Conservation (phyloP, 345 rosid species). For the Bruguiera gymnorhiza region DNA sequence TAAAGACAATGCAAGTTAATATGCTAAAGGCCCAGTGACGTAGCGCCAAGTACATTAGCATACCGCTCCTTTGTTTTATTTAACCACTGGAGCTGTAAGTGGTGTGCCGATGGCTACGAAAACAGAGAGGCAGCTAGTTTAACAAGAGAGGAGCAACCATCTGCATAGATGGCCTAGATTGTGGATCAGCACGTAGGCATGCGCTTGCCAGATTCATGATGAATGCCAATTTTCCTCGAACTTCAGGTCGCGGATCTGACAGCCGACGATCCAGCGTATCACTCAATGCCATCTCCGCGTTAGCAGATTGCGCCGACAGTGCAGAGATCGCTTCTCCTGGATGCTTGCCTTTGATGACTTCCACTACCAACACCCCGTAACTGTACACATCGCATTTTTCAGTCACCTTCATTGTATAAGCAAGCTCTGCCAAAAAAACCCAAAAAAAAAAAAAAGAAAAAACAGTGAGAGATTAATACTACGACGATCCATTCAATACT, state of each 20-base stretch:
- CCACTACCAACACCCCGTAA: conserved; percentile 7
- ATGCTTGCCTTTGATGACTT: conserved; percentile 16
- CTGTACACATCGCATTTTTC: conserved; percentile 21
- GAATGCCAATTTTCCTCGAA: conserved; percentile 13
- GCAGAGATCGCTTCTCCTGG: neutral
- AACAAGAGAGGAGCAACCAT: conserved; percentile 20
- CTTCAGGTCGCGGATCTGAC: conserved; percentile 21
- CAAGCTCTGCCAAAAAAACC: conserved; percentile 9
- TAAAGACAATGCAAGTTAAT: too few species aligned
- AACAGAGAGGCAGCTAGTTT: neutral
- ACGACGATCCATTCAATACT: neutral
- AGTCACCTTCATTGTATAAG: conserved; percentile 9
- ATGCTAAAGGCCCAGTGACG: too few species aligned
- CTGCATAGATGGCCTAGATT: conserved; percentile 35
- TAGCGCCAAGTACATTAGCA: too few species aligned
- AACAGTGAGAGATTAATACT: neutral
- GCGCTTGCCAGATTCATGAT: conserved; percentile 24
- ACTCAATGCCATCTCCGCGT: conserved; percentile 2
- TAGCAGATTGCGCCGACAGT: neutral
- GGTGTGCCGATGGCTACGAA: neutral
- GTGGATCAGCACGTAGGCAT: conserved; percentile 37
- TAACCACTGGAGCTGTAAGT: neutral
- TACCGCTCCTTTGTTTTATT: neutral
- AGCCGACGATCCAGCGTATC: conserved; percentile 20
- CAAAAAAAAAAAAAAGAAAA: neutral